These are phyloP conservation scores for Penicillium egyptiacum DNA, from an alignment of 495 filamentous ascomycete species.

Conservation along the genomic window DNA sequence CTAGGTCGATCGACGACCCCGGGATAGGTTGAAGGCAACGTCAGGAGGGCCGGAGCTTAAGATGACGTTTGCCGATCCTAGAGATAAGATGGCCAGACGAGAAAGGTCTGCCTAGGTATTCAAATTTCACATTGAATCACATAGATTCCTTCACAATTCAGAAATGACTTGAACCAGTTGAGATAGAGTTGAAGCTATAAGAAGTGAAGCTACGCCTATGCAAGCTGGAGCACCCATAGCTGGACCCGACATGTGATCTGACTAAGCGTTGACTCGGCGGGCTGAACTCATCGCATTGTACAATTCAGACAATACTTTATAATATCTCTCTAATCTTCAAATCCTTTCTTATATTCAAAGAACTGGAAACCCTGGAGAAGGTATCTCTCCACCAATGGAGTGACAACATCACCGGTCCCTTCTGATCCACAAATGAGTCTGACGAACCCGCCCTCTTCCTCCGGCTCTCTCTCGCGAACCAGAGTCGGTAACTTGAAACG, in stretches of 20 bases:
- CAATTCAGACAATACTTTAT: conserved; percentile 2
- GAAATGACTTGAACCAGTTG: neutral
- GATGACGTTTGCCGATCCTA: conserved; percentile 2
- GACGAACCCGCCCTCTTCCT: conserved; percentile 58
- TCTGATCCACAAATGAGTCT: conserved; percentile 46
- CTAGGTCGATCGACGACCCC: neutral
- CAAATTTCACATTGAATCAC: neutral
- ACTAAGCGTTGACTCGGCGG: conserved; percentile 7
- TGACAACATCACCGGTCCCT: neutral
- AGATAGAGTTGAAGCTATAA: neutral
- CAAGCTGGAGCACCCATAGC: too few relatives aligned
- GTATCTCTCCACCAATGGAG: conserved; percentile 7
- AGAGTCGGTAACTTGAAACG: conserved; percentile 60
- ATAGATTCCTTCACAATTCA: neutral
- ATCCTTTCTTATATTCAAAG: neutral
- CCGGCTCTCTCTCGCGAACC: conserved; percentile 51
- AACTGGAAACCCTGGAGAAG: conserved; percentile 9
- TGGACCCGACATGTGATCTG: conserved; percentile 2
- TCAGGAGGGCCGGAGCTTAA: neutral
- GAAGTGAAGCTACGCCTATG: too few relatives aligned
- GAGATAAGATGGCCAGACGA: neutral
- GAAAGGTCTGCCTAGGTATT: neutral
- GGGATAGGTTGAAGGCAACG: neutral
- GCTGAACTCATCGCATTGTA: neutral
- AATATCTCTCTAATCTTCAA: neutral